Conservation (phyloP, 2,329 filamentous ascomycete species). For the Dryadomyces quercus-mongolicae region DNA sequence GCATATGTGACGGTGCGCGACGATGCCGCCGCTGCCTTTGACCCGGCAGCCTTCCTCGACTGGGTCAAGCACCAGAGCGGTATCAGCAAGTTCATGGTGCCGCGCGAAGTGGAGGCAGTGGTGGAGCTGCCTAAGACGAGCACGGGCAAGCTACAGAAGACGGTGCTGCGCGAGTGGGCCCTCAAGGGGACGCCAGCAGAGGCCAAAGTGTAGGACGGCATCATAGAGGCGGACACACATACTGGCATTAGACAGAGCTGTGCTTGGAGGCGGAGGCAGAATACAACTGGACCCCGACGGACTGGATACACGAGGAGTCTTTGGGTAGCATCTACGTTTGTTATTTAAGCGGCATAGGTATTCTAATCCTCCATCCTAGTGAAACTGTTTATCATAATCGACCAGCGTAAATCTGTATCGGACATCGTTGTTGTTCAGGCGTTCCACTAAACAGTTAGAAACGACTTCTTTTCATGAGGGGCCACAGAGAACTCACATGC, state of each 20-base stretch:
- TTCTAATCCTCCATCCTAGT: too few relatives aligned
- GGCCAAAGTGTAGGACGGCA: neutral
- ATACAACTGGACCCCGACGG: too few relatives aligned
- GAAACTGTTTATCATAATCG: neutral
- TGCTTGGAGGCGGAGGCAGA: too few relatives aligned
- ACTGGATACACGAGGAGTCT: too few relatives aligned
- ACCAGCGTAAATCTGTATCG: neutral
- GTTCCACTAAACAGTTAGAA: neutral
- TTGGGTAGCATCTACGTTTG: too few relatives aligned
- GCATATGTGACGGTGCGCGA: conserved; percentile 76
- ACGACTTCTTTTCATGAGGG: too few relatives aligned
- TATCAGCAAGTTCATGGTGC: conserved; percentile 87
- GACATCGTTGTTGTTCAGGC: neutral
- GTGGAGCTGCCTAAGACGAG: conserved; percentile 87
- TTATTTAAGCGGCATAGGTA: too few relatives aligned
- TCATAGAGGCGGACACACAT: neutral
- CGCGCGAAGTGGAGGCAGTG: conserved; percentile 64
- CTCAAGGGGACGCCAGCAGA: conserved; percentile 9
- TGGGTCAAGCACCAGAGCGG: conserved; percentile 75
- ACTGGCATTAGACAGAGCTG: too few relatives aligned
- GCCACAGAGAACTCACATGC: too few relatives aligned
- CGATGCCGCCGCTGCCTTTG: conserved; percentile 22
- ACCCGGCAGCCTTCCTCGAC: conserved; percentile 58
- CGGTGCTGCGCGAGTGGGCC: conserved; percentile 78
- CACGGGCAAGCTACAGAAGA: conserved; percentile 96